Conservation (phyloP, 495 filamentous ascomycete species). For the Friedmanniomyces simplex region DNA sequence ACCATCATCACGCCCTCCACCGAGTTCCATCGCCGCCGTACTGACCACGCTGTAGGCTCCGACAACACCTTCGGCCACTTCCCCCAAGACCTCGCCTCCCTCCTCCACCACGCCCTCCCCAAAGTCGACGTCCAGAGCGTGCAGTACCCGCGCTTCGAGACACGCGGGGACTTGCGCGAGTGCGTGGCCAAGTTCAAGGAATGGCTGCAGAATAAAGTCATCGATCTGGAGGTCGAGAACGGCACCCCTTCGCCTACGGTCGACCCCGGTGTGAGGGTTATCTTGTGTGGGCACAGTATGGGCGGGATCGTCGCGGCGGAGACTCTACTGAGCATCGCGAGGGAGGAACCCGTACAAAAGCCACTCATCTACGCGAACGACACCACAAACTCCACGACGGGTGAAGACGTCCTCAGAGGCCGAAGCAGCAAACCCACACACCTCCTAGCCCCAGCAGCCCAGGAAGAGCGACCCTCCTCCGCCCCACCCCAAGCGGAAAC, state of each 20-base stretch:
- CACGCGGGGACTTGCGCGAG: slow-evolving; percentile 71
- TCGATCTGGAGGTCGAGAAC: slow-evolving; percentile 82
- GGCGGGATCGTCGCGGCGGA: slow-evolving; percentile 95
- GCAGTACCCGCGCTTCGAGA: slow-evolving; percentile 87
- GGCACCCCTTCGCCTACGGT: slow-evolving; percentile 77
- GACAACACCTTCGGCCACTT: slow-evolving; percentile 81
- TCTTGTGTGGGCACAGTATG: slow-evolving; percentile 91
- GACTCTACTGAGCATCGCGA: slow-evolving; percentile 57
- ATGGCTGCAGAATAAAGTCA: slow-evolving; percentile 87
- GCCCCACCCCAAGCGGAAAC: slow-evolving; percentile 22
- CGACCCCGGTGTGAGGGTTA: slow-evolving; percentile 74
- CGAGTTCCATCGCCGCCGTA: too few species aligned
- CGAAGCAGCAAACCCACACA: neutral
- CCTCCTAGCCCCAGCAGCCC: neutral
- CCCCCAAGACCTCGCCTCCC: slow-evolving; percentile 58
- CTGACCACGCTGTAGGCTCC: slow-evolving; percentile 27
- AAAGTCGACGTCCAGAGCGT: slow-evolving; percentile 57
- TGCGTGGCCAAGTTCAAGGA: slow-evolving; percentile 74
- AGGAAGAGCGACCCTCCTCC: slow-evolving; percentile 11
- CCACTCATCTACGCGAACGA: slow-evolving; percentile 24
- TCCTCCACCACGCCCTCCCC: slow-evolving; percentile 62
- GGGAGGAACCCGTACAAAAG: slow-evolving; percentile 52
- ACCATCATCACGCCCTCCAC: too few species aligned
- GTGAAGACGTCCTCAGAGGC: neutral
- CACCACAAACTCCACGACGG: slow-evolving; percentile 10